phyloP scores from a whole-genome alignment of 2,329 filamentous ascomycete genomes.

The Phaeophleospora eucalypticola region DNA sequence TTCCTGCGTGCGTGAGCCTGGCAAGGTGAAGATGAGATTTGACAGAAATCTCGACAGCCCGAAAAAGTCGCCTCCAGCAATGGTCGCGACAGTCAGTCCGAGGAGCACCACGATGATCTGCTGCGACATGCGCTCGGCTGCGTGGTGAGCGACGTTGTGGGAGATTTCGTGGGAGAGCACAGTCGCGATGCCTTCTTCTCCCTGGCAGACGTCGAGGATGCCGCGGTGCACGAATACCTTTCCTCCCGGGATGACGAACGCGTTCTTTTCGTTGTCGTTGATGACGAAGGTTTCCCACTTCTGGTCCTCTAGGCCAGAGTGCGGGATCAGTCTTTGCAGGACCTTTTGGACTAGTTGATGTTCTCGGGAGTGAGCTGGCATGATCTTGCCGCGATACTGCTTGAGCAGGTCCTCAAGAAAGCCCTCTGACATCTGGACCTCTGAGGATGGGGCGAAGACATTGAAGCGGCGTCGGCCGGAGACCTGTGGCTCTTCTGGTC shows the following conservation, averaged over 20 bases:
- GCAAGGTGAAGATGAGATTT: conserved; percentile 61
- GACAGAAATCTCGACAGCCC: conserved; percentile 43
- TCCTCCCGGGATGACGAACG: conserved; percentile 71
- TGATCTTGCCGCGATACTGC: conserved; percentile 51
- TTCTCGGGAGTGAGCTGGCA: conserved; percentile 58
- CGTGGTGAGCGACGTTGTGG: conserved; percentile 67
- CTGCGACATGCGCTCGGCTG: conserved; percentile 59
- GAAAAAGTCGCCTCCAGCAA: conserved; percentile 43
- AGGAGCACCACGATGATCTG: conserved; percentile 38
- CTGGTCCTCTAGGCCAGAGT: conserved; percentile 54
- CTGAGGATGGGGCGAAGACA: conserved; percentile 54
- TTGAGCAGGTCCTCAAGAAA: conserved; percentile 57
- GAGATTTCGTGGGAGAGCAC: conserved; percentile 78
- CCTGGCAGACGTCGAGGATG: conserved; percentile 62
- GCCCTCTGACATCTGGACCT: conserved; percentile 51
- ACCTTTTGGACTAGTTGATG: conserved; percentile 58
- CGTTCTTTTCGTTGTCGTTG: conserved; percentile 63
- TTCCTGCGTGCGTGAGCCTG: conserved; percentile 67
- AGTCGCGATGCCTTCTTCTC: conserved; percentile 66
- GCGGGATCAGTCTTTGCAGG: conserved; percentile 62
- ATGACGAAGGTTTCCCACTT: conserved; percentile 73
- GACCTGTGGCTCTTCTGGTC: conserved; percentile 35
- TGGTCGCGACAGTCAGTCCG: conserved; percentile 33
- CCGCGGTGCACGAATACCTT: conserved; percentile 78
- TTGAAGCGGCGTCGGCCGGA: conserved; percentile 72